Evolutionary conservation across 2,329 filamentous ascomycete species (phyloP), one percentile per base, ranked within the genome.

Genomic region (Chrysosporium keratinophilum): DNA sequence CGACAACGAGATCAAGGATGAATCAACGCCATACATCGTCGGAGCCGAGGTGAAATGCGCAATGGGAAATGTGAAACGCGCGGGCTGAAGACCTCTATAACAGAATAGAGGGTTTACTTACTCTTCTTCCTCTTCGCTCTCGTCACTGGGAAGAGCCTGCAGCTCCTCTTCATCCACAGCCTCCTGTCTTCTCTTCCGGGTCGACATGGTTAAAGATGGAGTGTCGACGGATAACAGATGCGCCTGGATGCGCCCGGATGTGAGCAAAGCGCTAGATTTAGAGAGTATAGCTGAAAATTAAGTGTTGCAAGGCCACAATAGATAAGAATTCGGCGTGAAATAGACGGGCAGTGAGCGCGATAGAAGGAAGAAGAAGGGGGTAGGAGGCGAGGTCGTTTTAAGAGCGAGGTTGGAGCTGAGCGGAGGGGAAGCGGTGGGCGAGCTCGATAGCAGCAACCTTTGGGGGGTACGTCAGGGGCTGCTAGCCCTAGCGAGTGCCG

Each of bases 71-170:
- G n/a, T n/a, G n/a, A n/a, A 28, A 28, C 23, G 7, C 23, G 7
- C 3, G 23, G 23, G 7, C 23, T 28, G 23, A 3, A 7, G 23
- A 7, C 23, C 3, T 28, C 23, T n/a, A 28, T 4, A 7, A 28
- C 23, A 28, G 3, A 7, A 7, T 42, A 53, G 33, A 44, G 37
- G 54, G 33, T 20, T 6, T 12, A 54, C 52, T 40, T 48, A 58
- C 52, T 76, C 74, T 62, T 76, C 74, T 67, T 76, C 74, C 55
- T 74, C 74, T 56, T 74, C 73, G 33, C 74, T 73, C 44, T 75
- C 74, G 43, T 75, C 72, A 10, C 74, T 76, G 51, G 74, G 74
- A 39, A 76, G 69, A 34, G 71, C 69, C 55, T 73, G 69, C 3
- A 78, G 67, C 59, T 74, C 70, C 52, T 73, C 69, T 54, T 68